Conservation (phyloP, 202 grass and related monocot genomes). For the Carex arenaria region DNA sequence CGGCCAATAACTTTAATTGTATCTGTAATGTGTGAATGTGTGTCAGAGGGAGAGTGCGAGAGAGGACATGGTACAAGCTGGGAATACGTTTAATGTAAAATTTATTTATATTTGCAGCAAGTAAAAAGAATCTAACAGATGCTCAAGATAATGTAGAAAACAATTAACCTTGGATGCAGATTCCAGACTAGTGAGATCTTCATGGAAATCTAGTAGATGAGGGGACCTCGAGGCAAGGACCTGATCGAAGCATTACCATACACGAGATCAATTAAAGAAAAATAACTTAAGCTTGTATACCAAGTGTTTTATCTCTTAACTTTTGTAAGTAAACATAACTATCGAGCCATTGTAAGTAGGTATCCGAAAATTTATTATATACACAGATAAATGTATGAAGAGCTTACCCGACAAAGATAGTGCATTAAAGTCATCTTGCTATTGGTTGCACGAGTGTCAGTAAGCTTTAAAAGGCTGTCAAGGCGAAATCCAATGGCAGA, state of each 20-base stretch:
- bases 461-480: constrained; percentile 98
- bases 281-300: neutral
- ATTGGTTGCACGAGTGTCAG: constrained; percentile 97
- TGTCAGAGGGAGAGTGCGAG: constrained; percentile 3
- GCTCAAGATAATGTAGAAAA: constrained; percentile 18
- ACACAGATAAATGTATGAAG: constrained; percentile 26
- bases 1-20: constrained; percentile 95
- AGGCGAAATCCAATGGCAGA: constrained; percentile 90
- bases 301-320: neutral
- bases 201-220: constrained; percentile 81
- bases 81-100: neutral
- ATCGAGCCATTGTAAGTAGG: neutral
- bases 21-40: constrained; percentile 45
- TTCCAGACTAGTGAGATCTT: constrained; percentile 82
- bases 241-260: constrained; percentile 38
- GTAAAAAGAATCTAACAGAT: constrained; percentile 20
- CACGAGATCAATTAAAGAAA: constrained; percentile 18
- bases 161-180: constrained; percentile 87
- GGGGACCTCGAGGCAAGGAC: constrained; percentile 79
- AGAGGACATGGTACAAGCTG: neutral
- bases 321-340: neutral
- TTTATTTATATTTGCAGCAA: neutral
- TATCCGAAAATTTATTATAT: constrained; percentile 12
- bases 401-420: constrained; percentile 90
- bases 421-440: constrained; percentile 99